phyloP scores from a whole-genome alignment of 2,329 filamentous ascomycete species.

The Penicillium sp. region DNA sequence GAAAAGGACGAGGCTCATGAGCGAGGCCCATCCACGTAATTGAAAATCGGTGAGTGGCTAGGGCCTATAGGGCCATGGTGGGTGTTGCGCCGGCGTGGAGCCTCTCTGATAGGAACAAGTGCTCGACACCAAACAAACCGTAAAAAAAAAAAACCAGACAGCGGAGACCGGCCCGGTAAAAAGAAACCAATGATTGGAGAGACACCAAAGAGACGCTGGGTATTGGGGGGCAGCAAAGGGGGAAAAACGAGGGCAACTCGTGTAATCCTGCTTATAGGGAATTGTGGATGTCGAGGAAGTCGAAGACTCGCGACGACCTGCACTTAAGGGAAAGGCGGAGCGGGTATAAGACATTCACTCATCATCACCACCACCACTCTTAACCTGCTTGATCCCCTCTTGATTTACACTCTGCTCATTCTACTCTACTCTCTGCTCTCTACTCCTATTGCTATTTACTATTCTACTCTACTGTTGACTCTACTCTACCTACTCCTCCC shows the following conservation, averaged over 20 bases:
- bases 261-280: conserved; percentile 34
- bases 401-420: conserved; percentile 9
- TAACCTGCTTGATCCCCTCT: too few species aligned
- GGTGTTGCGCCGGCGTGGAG: conserved; percentile 7
- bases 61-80: conserved; percentile 7
- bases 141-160: conserved; percentile 1
- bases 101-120: not conserved
- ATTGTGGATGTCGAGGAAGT: conserved; percentile 19
- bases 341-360: conserved; percentile 18
- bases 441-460: not conserved
- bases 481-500: not conserved
- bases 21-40: not conserved
- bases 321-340: conserved; percentile 31
- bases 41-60: not conserved
- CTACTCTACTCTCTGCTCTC: conserved; percentile 7
- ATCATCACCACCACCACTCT: too few species aligned
- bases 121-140: not conserved
- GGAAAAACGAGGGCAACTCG: conserved; percentile 13
- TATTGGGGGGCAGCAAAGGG: conserved; percentile 4
- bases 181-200: not conserved
- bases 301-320: conserved; percentile 29
- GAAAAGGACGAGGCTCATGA: too few species aligned
- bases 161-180: conserved; percentile 7
- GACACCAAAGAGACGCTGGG: not conserved
- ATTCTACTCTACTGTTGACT: not conserved